Conservation (phyloP, 768 basidiomycete genomes). For the Suillus occidentalis region DNA sequence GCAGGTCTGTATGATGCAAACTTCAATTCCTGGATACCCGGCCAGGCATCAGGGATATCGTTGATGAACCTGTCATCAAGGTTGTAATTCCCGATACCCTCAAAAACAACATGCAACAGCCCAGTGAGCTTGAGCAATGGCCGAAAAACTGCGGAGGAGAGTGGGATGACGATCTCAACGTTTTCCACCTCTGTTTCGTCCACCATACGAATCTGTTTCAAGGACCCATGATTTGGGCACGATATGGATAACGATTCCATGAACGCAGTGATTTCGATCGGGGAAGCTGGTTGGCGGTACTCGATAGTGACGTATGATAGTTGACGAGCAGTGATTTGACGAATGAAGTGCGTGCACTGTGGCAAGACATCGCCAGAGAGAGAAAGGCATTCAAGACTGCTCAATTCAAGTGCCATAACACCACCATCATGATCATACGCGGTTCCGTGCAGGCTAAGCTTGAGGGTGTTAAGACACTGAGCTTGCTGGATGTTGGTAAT, state of each 20-base stretch:
- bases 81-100: too few relatives aligned
- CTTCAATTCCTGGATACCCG: background rate
- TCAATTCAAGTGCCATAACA: background rate
- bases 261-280: background rate
- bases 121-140: too few relatives aligned
- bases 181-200: too few relatives aligned
- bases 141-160: background rate
- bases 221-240: background rate
- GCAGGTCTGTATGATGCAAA: background rate
- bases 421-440: too few relatives aligned
- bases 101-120: too few relatives aligned
- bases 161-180: background rate
- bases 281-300: background rate
- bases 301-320: background rate
- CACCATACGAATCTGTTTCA: background rate
- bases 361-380: background rate
- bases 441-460: background rate
- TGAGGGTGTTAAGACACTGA: background rate
- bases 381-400: too few relatives aligned
- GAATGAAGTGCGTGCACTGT: background rate
- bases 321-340: background rate
- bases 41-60: background rate
- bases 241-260: background rate
- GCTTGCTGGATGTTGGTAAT: background rate
- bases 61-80: background rate